Base-by-base conservation (phyloP, 768 basidiomycete species). In the Lactarius quietus region DNA sequence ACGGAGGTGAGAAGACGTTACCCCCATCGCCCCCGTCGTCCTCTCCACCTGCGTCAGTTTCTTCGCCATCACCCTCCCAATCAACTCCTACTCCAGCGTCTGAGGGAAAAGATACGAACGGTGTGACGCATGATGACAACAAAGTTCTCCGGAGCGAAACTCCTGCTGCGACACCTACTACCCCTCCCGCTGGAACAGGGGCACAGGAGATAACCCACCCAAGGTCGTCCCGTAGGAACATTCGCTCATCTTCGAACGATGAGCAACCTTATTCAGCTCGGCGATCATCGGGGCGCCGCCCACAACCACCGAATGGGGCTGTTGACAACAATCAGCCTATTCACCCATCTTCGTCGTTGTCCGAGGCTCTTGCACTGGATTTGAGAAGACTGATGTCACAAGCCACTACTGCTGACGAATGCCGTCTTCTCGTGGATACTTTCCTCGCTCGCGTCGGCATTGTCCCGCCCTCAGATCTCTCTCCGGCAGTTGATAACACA, bases 371-470 rank as follows among this genome's bases (percentile, higher is more conserved):
- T 63, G 82, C 87, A 29, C 77, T 79, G 14, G 87, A 92, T 58
- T 83, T 96, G 77, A 86, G 89, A 36, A 80, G 81, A 23, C 78
- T 90, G 63, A 75, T 95, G 20, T 75, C 82, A 10, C 83, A 78
- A 57, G 92, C 93, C 17, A 88, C 88, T 1, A 86, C 82, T 51
- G 89, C 84, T 54, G 86, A 88, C 65, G 94, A 96, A 78, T 94
- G 93, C 73, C 89, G 90, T 58, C 78, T 95, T 51, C 86, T 95
- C 63, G 81, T 93, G 33, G 88, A 92, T 68, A 90, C 93, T 80
- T 89, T 91, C 77, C 78, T 96, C 64, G 81, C 85, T 15, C 59
- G 61, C 10, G 69, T 63, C 2, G 69, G 69, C 58, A 45, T 68
- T 28, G 18, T 20, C 6, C 36, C 31, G 3, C 33, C 26, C 3